Conservation (phyloP, 164 flowering plant genomes). For the Santalum album region DNA sequence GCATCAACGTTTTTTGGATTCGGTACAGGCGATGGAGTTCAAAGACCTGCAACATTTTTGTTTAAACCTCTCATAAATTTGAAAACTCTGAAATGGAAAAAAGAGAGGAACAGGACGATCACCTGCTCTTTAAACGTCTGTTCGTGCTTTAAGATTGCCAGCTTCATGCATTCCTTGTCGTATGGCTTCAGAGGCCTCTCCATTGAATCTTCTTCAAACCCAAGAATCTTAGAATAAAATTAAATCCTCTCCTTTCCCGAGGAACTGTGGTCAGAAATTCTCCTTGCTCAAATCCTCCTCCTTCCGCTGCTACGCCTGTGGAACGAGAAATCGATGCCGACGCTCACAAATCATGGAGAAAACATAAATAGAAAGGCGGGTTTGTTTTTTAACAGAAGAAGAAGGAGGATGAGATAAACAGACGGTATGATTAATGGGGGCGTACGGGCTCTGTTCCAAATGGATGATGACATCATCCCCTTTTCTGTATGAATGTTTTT, state of each 20-base stretch:
- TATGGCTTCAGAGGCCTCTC: conserved; percentile 32
- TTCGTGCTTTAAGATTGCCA: neutral
- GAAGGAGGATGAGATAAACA: neutral
- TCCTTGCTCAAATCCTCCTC: no score
- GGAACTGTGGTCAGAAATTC: neutral
- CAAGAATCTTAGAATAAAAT: no score
- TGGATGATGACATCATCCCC: conserved; percentile 6
- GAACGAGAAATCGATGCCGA: conserved; percentile 6
- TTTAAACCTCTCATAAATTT: neutral
- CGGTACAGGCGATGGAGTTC: conserved; percentile 81
- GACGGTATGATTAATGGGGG: neutral
- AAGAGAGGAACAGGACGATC: neutral
- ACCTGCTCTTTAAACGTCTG: conserved; percentile 18
- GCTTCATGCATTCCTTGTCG: neutral
- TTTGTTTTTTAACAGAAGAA: neutral
- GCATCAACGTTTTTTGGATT: conserved; percentile 69
- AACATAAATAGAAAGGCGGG: no score
- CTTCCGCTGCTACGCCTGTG: neutral
- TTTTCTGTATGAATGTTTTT: neutral
- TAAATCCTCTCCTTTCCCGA: neutral
- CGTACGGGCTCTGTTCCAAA: neutral
- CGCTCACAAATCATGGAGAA: no score
- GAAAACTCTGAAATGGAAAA: neutral
- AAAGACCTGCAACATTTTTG: conserved; percentile 34
- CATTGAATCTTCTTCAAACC: conserved; percentile 21